Percentiles rank a stretch among this genome's conserved stretches.
Evolutionary conservation across 2,329 filamentous ascomycete species (phyloP).

Genomic region (Tolypocladium tropicale): DNA sequence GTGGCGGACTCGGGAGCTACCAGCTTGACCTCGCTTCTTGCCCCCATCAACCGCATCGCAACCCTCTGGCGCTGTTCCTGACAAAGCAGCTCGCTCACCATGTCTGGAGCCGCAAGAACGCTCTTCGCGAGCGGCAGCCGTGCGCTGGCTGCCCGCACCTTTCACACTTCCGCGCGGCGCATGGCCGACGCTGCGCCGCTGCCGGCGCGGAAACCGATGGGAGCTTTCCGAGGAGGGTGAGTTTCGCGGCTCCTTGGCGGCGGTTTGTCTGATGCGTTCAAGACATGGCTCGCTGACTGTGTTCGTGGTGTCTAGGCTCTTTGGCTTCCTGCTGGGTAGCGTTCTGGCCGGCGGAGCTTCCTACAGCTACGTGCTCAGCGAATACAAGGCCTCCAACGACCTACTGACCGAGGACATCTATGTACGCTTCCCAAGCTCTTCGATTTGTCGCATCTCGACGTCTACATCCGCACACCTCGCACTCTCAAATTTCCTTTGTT

Average conservation of each 20-base stretch:
- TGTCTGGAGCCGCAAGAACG: conserved; percentile 33
- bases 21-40: background rate
- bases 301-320: conserved; percentile 46
- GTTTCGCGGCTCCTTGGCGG: conserved; percentile 13
- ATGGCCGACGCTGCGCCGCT: conserved; percentile 34
- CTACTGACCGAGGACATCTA: conserved; percentile 92
- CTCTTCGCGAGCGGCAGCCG: conserved; percentile 29
- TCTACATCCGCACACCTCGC: too few species aligned
- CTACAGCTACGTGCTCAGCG: conserved; percentile 87
- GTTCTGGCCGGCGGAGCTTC: conserved; percentile 69
- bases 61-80: background rate
- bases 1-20: background rate
- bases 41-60: background rate
- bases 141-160: conserved; percentile 26
- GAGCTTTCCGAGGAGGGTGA: conserved; percentile 52
- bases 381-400: conserved; percentile 91
- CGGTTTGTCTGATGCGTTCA: background rate
- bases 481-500: too few species aligned
- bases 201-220: conserved; percentile 47
- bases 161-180: conserved; percentile 41
- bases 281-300: background rate
- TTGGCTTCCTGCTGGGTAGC: conserved; percentile 84
- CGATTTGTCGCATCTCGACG: too few species aligned
- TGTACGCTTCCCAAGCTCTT: conserved; percentile 51
- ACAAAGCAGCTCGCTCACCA: conserved; percentile 16